These are phyloP conservation scores for Cladorrhinum samala DNA, from an alignment of 495 filamentous ascomycete species.

Conservation along the genomic window DNA sequence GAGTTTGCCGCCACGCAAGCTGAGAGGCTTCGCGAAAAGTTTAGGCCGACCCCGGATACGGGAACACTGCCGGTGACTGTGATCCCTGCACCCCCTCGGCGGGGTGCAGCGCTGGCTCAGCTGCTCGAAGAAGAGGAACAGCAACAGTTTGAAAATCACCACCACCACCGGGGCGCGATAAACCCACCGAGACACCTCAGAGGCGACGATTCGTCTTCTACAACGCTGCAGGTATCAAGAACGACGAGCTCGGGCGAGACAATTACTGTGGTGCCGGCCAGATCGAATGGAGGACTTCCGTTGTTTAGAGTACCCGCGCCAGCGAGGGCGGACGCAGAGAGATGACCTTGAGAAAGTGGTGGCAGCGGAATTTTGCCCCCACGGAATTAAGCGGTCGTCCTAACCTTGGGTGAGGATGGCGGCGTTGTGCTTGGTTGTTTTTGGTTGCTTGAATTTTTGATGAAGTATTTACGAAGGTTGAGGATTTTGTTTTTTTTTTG, in stretches of 20 bases:
- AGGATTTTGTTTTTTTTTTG: too few species aligned
- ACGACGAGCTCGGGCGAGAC: not conserved
- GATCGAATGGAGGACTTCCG: not conserved
- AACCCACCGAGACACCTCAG: not conserved
- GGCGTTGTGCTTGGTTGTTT: too few species aligned
- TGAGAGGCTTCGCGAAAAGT: constrained; percentile 38
- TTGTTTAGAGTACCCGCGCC: not conserved
- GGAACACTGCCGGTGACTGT: constrained; percentile 44
- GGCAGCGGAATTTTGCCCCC: too few species aligned
- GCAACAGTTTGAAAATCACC: not conserved
- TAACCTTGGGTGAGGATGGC: too few species aligned
- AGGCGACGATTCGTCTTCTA: not conserved
- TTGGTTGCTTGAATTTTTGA: too few species aligned
- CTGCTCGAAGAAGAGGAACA: constrained; percentile 37
- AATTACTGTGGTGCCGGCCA: not conserved
- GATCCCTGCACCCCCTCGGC: constrained; percentile 42
- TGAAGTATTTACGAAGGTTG: too few species aligned
- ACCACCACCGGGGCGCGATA: too few species aligned
- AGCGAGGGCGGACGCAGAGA: not conserved
- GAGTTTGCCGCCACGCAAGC: constrained; percentile 44
- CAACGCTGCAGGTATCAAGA: not conserved
- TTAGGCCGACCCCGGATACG: constrained; percentile 42
- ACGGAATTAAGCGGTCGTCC: too few species aligned
- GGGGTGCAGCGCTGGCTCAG: constrained; percentile 40
- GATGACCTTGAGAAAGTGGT: not conserved